A percentile compares a stretch with the other conserved stretches of the same genome.
phyloP scores from a whole-genome alignment of 2,329 filamentous ascomycete species.

The Ceratocystis cacaofunesta region DNA sequence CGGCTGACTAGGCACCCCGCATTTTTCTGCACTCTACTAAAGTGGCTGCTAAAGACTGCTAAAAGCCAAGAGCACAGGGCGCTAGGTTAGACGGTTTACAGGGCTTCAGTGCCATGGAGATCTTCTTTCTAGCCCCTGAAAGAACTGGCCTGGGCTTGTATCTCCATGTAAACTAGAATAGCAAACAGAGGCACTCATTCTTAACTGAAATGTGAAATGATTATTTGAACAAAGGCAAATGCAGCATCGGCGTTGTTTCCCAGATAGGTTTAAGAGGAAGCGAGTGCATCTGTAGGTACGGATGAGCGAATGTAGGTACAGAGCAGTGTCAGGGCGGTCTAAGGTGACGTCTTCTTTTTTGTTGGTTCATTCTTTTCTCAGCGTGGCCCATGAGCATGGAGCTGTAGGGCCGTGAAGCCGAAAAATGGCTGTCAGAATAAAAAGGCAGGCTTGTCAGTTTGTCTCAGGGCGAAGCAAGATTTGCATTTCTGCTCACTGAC shows the following conservation, averaged over 20 bases:
- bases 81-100: neutral
- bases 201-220: neutral
- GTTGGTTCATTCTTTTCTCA: neutral
- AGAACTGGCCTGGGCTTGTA: neutral
- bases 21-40: neutral
- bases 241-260: constrained; percentile 10
- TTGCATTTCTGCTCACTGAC: neutral
- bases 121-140: too few relatives aligned
- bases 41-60: neutral
- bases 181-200: neutral
- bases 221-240: neutral
- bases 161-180: neutral
- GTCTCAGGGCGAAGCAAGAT: neutral
- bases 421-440: neutral
- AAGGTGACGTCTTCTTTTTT: neutral
- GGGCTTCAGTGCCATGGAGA: neutral
- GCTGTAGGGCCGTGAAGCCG: neutral
- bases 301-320: neutral
- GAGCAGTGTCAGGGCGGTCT: neutral
- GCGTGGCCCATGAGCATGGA: too few relatives aligned
- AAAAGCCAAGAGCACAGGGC: neutral
- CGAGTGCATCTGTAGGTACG: neutral
- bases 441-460: neutral
- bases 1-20: neutral
- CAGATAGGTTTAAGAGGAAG: constrained; percentile 12